Evolutionary conservation across 306 rosid genomes (phyloP).

Genomic region (Pyrus communis): DNA sequence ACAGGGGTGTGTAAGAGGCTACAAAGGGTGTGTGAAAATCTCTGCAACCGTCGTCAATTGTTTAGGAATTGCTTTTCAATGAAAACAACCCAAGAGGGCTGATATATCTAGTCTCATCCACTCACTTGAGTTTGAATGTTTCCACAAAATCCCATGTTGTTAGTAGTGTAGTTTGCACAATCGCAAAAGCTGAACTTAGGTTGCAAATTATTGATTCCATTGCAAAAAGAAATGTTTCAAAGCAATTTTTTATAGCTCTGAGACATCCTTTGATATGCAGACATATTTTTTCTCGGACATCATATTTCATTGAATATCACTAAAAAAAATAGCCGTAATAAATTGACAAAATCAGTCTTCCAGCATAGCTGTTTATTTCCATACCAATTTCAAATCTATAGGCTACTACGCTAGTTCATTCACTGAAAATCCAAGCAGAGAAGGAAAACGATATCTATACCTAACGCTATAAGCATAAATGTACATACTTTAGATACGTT

Average conservation of each 20-base stretch:
- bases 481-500: background rate
- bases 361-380: background rate
- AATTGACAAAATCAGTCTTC: background rate
- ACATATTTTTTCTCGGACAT: background rate
- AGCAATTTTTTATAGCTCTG: background rate
- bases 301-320: background rate
- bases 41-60: too few relatives aligned
- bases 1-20: too few relatives aligned
- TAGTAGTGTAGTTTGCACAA: background rate
- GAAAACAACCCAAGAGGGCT: background rate
- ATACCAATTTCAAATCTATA: background rate
- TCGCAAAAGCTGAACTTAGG: background rate
- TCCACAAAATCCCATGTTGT: too few relatives aligned
- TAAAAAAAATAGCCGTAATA: background rate
- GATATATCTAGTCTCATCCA: background rate
- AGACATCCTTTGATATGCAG: background rate
- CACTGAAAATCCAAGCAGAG: background rate
- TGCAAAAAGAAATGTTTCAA: background rate
- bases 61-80: background rate
- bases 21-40: too few relatives aligned
- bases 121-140: background rate
- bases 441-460: background rate
- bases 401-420: background rate
- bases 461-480: slow-evolving; percentile 3
- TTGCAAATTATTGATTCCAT: background rate